These are phyloP conservation scores for Cladosporium colombiae DNA, from an alignment of 2,329 filamentous ascomycete species.

Conservation along the genomic window DNA sequence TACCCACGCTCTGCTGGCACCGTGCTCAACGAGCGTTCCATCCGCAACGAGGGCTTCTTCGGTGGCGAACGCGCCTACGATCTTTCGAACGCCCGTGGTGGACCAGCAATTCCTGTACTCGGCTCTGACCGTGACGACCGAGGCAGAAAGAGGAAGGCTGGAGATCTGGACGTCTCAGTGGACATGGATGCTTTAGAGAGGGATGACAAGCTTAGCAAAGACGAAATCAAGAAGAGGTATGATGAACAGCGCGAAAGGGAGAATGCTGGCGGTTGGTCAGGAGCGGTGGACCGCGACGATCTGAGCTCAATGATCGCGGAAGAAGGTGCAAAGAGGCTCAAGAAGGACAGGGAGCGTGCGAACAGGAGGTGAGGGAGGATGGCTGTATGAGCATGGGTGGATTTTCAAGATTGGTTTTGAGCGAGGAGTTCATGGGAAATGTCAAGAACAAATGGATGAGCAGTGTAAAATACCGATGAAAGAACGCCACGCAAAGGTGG, in stretches of 20 bases:
- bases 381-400: background rate
- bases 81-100: constrained; percentile 59
- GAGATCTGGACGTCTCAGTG: constrained; percentile 89
- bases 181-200: constrained; percentile 78
- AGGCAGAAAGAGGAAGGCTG: constrained; percentile 87
- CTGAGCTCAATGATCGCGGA: constrained; percentile 94
- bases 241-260: constrained; percentile 68
- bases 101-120: constrained; percentile 67
- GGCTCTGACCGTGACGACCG: constrained; percentile 74
- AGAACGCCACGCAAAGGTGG: background rate
- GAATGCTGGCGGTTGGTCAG: constrained; percentile 57
- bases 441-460: constrained; percentile 2
- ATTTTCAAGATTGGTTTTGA: constrained; percentile 15
- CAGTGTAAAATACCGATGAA: constrained; percentile 3
- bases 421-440: constrained; percentile 17
- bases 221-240: constrained; percentile 77
- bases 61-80: constrained; percentile 94
- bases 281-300: constrained; percentile 83
- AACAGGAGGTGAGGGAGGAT: constrained; percentile 51
- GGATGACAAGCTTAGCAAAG: constrained; percentile 78
- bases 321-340: constrained; percentile 86
- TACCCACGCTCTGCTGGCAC: constrained; percentile 80
- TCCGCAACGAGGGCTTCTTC: constrained; percentile 89
- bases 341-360: constrained; percentile 74
- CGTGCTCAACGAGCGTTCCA: constrained; percentile 84